These are phyloP conservation scores for Sugiyamaella neomexicana DNA, from an alignment of 1,139 yeast genomes.

Conservation along the genomic window DNA sequence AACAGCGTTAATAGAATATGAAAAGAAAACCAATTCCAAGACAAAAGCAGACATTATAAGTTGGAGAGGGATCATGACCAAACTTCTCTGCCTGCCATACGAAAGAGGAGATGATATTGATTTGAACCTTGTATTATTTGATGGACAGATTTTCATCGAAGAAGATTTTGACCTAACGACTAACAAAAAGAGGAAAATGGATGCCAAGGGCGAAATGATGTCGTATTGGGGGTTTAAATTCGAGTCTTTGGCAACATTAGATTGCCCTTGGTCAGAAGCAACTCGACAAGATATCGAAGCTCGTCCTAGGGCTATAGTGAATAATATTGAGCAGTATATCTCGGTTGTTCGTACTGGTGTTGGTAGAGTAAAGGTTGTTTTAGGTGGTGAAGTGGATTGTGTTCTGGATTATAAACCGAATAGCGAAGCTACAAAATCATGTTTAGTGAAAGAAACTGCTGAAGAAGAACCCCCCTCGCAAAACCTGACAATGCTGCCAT, in stretches of 20 bases:
- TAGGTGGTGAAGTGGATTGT: constrained; percentile 94
- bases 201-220: constrained; percentile 36
- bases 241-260: constrained; percentile 73
- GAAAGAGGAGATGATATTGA: constrained; percentile 57
- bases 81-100: constrained; percentile 62
- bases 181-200: constrained; percentile 28
- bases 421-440: constrained; percentile 36
- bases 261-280: constrained; percentile 72
- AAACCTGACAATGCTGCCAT: background rate
- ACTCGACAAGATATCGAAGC: constrained; percentile 66
- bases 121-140: constrained; percentile 63
- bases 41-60: constrained; percentile 68
- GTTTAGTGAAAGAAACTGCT: background rate
- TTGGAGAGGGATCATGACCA: constrained; percentile 79
- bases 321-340: constrained; percentile 73
- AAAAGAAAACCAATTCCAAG: constrained; percentile 49
- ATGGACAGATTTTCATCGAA: constrained; percentile 84
- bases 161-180: constrained; percentile 50
- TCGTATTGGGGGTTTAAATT: constrained; percentile 67
- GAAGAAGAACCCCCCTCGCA: background rate
- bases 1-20: constrained; percentile 55
- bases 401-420: constrained; percentile 77
- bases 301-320: constrained; percentile 57
- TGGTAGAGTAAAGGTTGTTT: constrained; percentile 63
- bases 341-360: constrained; percentile 82